phyloP scores from a whole-genome alignment of 73 alveolate genomes.

The Urostyla sp. region DNA sequence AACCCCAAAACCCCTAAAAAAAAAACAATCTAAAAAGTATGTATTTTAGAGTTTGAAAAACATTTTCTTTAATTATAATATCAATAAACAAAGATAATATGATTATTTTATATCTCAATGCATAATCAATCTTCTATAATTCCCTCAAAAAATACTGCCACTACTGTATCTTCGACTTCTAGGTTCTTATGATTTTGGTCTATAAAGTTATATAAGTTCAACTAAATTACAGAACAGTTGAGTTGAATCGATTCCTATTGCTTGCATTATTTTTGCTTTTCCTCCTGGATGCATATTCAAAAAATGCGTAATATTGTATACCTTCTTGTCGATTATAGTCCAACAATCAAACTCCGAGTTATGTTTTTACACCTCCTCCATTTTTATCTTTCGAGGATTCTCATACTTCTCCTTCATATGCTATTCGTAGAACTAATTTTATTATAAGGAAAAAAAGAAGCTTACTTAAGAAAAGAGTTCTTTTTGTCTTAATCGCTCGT shows the following conservation, averaged over 20 bases:
- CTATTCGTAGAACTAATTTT: slow-evolving; percentile 17
- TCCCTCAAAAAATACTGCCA: slow-evolving; percentile 35
- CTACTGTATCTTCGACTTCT: slow-evolving; percentile 24
- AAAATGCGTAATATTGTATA: slow-evolving; percentile 90
- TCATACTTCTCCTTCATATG: slow-evolving; percentile 7
- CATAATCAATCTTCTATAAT: slow-evolving; percentile 22
- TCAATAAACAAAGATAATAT: slow-evolving; percentile 45
- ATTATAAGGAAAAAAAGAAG: not conserved
- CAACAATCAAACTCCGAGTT: slow-evolving; percentile 89
- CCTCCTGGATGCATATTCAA: slow-evolving; percentile 96
- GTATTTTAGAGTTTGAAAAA: no score
- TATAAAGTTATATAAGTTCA: not conserved
- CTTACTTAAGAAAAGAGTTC: slow-evolving; percentile 47
- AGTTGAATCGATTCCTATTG: slow-evolving; percentile 28
- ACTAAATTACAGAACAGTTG: slow-evolving; percentile 28
- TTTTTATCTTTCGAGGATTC: slow-evolving; percentile 30
- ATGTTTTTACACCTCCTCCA: slow-evolving; percentile 88
- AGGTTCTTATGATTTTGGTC: not conserved
- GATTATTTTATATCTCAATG: slow-evolving; percentile 55
- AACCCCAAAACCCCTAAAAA: no score
- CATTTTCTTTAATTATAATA: no score
- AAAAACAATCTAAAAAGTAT: no score
- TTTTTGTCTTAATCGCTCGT: not conserved
- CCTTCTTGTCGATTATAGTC: slow-evolving; percentile 89
- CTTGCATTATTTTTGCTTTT: slow-evolving; percentile 47